These are phyloP conservation scores for Carnegiea gigantea DNA, from an alignment of 179 eudicot genomes.

Conservation along the genomic window DNA sequence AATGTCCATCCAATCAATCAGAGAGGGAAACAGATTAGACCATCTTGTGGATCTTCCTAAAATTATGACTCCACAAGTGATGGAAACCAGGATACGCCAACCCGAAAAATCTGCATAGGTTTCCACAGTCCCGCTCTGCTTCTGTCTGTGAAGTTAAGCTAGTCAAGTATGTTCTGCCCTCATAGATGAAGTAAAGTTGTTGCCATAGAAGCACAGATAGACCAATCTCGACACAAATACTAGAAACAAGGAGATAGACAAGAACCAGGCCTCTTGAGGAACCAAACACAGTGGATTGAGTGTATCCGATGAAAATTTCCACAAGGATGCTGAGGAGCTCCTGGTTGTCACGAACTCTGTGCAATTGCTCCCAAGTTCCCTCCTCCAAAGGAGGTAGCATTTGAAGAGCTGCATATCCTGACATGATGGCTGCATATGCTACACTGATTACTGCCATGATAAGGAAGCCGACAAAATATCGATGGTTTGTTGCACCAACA, in stretches of 20 bases:
- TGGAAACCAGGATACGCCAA: neutral
- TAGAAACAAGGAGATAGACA: conserved; percentile 71
- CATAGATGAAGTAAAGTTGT: conserved; percentile 77
- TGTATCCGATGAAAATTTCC: conserved; percentile 43
- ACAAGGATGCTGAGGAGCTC: conserved; percentile 32
- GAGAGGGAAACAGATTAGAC: neutral
- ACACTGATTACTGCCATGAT: conserved; percentile 68
- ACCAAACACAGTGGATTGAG: conserved; percentile 57
- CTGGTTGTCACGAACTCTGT: conserved; percentile 23
- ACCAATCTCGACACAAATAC: conserved; percentile 78
- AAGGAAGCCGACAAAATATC: conserved; percentile 67
- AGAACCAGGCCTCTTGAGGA: conserved; percentile 77
- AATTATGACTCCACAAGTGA: neutral
- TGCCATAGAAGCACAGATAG: conserved; percentile 88
- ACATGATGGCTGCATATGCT: conserved; percentile 59
- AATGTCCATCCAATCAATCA: neutral
- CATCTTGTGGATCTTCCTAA: conserved; percentile 3
- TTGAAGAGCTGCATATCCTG: conserved; percentile 44
- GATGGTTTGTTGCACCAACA: conserved; percentile 89
- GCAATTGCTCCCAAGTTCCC: conserved; percentile 24
- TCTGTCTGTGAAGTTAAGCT: neutral
- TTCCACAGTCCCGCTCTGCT: conserved; percentile 2
- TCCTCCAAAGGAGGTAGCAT: conserved; percentile 54
- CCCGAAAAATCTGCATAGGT: neutral
- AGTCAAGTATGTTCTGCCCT: conserved; percentile 72